phyloP scores from a whole-genome alignment of 805 yeast species.

The Starmerella roubikii region DNA sequence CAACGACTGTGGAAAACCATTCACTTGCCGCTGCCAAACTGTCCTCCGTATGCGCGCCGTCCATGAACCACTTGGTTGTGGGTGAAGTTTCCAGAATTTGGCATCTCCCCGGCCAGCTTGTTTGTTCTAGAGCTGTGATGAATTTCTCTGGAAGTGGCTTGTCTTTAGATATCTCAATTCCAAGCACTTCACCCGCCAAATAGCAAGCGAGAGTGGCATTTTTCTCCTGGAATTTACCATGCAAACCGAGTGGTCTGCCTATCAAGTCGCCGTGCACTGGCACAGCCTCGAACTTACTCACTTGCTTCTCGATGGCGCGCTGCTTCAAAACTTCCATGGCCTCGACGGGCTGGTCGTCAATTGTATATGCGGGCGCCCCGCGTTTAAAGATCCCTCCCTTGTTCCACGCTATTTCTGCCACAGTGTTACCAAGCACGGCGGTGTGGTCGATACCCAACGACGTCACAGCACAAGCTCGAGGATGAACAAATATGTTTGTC shows the following conservation, averaged over 20 bases:
- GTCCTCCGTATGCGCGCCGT: constrained; percentile 93
- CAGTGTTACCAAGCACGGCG: constrained; percentile 69
- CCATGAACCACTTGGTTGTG: constrained; percentile 63
- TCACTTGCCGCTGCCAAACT: constrained; percentile 66
- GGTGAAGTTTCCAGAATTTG: constrained; percentile 42
- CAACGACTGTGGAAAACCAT: constrained; percentile 46
- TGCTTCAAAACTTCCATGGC: constrained; percentile 37
- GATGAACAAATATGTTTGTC: constrained; percentile 72
- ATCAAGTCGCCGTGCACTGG: constrained; percentile 31
- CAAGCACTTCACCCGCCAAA: constrained; percentile 42
- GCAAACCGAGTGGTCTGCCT: constrained; percentile 23
- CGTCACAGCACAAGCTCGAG: constrained; percentile 75
- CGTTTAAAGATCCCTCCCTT: constrained; percentile 83
- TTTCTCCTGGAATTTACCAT: constrained; percentile 67
- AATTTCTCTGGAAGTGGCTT: constrained; percentile 16
- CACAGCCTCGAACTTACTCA: constrained; percentile 38
- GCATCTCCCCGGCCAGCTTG: constrained; percentile 90
- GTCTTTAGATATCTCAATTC: constrained; percentile 13
- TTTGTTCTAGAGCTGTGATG: constrained; percentile 14
- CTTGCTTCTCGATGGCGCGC: constrained; percentile 53
- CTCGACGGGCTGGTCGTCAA: constrained; percentile 38
- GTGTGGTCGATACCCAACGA: constrained; percentile 89
- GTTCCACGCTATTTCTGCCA: constrained; percentile 89
- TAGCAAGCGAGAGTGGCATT: constrained; percentile 84
- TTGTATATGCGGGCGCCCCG: constrained; percentile 53